Evolutionary conservation across 768 basidiomycete genomes (phyloP).

Genomic region (Hygrophoropsis aurantiaca): DNA sequence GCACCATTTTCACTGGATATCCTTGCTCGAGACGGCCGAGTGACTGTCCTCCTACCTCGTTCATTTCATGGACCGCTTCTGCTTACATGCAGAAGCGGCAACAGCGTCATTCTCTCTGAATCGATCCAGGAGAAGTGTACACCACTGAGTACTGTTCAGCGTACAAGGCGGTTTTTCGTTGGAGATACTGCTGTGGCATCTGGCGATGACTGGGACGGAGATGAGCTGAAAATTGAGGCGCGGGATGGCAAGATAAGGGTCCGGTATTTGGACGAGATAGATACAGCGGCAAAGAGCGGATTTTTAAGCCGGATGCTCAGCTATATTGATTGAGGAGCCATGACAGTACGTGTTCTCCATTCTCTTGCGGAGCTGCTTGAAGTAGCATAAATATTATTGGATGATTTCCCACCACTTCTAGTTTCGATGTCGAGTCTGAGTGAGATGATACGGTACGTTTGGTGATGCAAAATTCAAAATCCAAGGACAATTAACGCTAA

Average conservation of each 20-base stretch:
- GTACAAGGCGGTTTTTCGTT: constrained; percentile 38
- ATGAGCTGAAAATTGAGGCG: constrained; percentile 37
- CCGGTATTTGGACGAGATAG: constrained; percentile 36
- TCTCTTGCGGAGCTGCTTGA: no score
- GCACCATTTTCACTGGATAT: constrained; percentile 12
- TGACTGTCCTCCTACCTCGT: constrained; percentile 38
- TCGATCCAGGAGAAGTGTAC: constrained; percentile 28
- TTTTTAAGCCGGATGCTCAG: constrained; percentile 14
- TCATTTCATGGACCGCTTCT: constrained; percentile 40
- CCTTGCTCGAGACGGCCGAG: constrained; percentile 26
- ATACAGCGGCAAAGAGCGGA: constrained; percentile 3
- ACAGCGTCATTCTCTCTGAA: constrained; percentile 32
- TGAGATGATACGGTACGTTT: no score
- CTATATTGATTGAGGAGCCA: no score
- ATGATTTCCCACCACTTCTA: no score
- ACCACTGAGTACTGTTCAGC: constrained; percentile 31
- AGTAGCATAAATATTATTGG: no score
- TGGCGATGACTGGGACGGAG: constrained; percentile 34
- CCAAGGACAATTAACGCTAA: no score
- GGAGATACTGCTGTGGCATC: constrained; percentile 37
- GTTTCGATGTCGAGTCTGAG: no score
- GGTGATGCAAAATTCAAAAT: no score
- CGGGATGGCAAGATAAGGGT: constrained; percentile 38
- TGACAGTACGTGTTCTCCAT: no score
- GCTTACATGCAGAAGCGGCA: constrained; percentile 33